Percentiles rank a stretch among this genome's conserved stretches.
phyloP scores from a whole-genome alignment of 768 basidiomycete genomes.

The Auriscalpium microsporum region DNA sequence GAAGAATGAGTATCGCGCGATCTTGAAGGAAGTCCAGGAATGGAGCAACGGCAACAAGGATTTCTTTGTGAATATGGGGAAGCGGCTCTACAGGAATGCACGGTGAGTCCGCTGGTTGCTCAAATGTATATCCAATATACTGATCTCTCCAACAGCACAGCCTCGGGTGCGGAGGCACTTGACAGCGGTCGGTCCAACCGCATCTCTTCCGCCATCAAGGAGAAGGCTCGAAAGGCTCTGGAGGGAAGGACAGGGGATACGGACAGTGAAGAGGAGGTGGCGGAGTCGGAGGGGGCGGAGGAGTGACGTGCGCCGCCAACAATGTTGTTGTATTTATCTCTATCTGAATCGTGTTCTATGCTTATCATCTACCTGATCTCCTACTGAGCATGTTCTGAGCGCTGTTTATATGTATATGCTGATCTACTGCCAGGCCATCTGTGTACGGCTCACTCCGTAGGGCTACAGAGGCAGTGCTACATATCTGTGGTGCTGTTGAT shows the following conservation, averaged over 20 bases:
- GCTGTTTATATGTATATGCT: neutral
- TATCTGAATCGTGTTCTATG: neutral
- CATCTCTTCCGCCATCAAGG: neutral
- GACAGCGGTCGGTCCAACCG: neutral
- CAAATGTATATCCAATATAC: neutral
- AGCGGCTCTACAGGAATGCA: neutral
- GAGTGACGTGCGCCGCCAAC: neutral
- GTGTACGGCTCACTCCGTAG: too few relatives aligned
- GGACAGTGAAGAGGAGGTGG: neutral
- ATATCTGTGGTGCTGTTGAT: neutral
- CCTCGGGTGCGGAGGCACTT: neutral
- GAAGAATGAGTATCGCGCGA: neutral
- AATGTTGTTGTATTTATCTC: neutral
- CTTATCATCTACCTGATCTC: neutral
- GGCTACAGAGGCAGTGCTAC: neutral
- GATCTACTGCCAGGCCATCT: neutral
- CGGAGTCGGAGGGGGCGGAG: neutral
- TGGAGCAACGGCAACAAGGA: neutral
- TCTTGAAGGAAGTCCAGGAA: neutral
- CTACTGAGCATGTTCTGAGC: neutral
- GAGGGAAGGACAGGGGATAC: neutral
- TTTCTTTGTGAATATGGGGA: neutral
- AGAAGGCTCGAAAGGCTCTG: neutral
- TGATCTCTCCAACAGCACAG: neutral
- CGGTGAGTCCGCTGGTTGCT: neutral